Evolutionary conservation across 305 asterid species (phyloP), one percentile per base, ranked within the genome.

Genomic region (Solanum hybrid): DNA sequence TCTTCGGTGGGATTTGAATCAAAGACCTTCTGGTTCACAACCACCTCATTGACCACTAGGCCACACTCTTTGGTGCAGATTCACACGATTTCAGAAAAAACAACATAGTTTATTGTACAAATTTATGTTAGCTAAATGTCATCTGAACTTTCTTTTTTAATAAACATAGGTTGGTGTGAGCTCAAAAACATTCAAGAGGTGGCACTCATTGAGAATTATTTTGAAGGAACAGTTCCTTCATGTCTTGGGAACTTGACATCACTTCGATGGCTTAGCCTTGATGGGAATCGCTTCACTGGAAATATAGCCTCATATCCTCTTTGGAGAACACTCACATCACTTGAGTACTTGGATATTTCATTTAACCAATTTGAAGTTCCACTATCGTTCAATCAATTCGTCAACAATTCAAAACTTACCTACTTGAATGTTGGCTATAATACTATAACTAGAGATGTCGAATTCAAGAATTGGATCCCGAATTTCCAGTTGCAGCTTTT

Each of bases 91-190:
- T 38, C 26, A 80, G 66, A n/a, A 11, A n/a, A 36, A 24, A 45
- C 35, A 31, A 38, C 60, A 11, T 36, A 40, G 4, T 5, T 24
- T 24, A 36, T 81, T 40, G 32, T 38, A 27, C n/a, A 40, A 15
- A 26, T 31, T 45, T 56, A 9, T 10, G 6, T n/a, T 32, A 29
- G 73, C 76, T 2, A 17, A 29, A 45, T 85, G 77, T 85, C 14
- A 31, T 10, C 29, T 31, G n/a, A 31, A 17, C 7, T 6, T 32
- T 85, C 6, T 15, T 27, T 7, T 22, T 24, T 0, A 0, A 29
- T 29, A 73, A 73, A 19, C 64, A 86, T 10, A 86, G 88, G 88
- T n/a, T 86, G 79, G 79, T 86, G 88, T 86, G 88, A 86, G 71
- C 60, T 86, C 24, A 66, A 66, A 37, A 34, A 86, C 56, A 13